phyloP scores from a whole-genome alignment of 305 asterid genomes.

The Fraxinus velutina region DNA sequence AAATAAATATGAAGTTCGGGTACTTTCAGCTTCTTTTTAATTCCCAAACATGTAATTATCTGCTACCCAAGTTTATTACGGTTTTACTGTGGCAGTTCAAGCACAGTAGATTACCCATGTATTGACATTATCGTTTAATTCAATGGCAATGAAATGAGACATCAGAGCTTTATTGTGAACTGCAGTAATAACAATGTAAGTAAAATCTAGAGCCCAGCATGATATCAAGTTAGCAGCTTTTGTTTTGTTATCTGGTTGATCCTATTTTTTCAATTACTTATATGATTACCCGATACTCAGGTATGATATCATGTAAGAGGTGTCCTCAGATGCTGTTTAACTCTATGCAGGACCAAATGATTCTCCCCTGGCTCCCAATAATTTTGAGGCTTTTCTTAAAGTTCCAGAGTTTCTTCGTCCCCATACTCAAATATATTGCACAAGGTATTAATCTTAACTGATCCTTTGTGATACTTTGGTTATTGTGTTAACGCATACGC shows the following conservation, averaged over 20 bases:
- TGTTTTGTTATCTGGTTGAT: slow-evolving; percentile 5
- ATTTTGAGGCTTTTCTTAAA: slow-evolving; percentile 93
- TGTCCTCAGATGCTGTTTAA: slow-evolving; percentile 28
- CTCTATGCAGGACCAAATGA: slow-evolving; percentile 79
- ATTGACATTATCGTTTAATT: background rate
- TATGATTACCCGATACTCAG: slow-evolving; percentile 13
- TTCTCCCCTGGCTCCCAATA: slow-evolving; percentile 88
- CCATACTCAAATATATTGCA: slow-evolving; percentile 90
- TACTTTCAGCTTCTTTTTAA: background rate
- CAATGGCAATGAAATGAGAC: slow-evolving; percentile 16
- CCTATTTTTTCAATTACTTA: slow-evolving; percentile 2
- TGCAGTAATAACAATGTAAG: background rate
- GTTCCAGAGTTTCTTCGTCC: slow-evolving; percentile 93
- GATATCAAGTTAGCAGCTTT: background rate
- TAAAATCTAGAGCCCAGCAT: background rate
- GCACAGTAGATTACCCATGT: slow-evolving; percentile 1
- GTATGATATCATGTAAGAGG: slow-evolving; percentile 13
- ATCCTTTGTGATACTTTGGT: slow-evolving; percentile 8
- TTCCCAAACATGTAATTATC: background rate
- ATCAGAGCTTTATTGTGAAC: slow-evolving; percentile 13
- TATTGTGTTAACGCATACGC: background rate
- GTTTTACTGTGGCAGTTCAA: slow-evolving; percentile 11
- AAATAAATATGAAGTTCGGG: background rate
- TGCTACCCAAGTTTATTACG: slow-evolving; percentile 12
- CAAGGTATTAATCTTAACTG: slow-evolving; percentile 54